Evolutionary conservation across 2,329 filamentous ascomycete species (phyloP).

Genomic region (Paracoccidioides brasiliensis): DNA sequence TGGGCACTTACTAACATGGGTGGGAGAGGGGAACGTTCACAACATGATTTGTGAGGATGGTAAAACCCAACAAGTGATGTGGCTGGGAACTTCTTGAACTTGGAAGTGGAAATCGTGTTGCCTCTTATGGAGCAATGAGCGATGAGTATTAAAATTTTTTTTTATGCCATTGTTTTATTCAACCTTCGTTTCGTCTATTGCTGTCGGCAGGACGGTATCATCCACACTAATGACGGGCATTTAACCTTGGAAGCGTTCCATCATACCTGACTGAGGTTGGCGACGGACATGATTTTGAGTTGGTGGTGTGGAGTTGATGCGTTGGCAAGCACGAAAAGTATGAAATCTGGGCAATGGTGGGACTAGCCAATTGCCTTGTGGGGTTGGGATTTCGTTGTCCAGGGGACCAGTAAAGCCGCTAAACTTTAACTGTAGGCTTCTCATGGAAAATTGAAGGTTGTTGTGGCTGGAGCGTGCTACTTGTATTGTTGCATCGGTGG

Average conservation of each 20-base stretch:
- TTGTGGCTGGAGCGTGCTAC: background rate
- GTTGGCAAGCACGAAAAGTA: slow-evolving; percentile 12
- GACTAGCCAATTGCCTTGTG: background rate
- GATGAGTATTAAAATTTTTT: background rate
- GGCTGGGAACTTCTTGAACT: background rate
- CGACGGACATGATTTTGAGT: background rate
- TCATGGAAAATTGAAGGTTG: background rate
- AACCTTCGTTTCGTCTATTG: background rate
- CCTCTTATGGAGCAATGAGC: background rate
- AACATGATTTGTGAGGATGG: too few relatives aligned
- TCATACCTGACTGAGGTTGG: background rate
- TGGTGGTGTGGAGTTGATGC: slow-evolving; percentile 12
- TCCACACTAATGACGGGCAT: background rate
- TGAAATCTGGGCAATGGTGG: slow-evolving; percentile 2
- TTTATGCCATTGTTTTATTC: background rate
- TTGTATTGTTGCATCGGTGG: background rate
- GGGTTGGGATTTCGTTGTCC: slow-evolving; percentile 6
- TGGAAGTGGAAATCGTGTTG: background rate
- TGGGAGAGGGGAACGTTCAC: too few relatives aligned
- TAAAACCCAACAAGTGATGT: background rate
- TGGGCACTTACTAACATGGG: too few relatives aligned
- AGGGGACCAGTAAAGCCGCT: slow-evolving; percentile 3
- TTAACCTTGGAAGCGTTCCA: background rate
- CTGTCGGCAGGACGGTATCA: background rate
- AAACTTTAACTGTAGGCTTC: background rate